These are phyloP conservation scores for Lanmaoa pseudosensibilis DNA, from an alignment of 768 basidiomycete species.

Conservation along the genomic window DNA sequence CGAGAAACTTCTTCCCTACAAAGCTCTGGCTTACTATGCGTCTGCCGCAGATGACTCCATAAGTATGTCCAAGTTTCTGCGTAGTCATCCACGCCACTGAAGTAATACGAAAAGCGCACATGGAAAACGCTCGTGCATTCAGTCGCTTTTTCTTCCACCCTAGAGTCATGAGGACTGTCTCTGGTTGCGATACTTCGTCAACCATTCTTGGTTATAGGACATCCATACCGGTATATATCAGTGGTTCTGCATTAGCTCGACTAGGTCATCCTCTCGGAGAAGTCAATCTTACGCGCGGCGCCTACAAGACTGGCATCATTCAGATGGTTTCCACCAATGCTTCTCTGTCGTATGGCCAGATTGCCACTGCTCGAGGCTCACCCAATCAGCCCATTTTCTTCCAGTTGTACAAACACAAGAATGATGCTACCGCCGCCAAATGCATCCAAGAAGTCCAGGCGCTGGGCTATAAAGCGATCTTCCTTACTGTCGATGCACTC, in stretches of 20 bases:
- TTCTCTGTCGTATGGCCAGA: constrained; percentile 62
- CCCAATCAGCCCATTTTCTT: constrained; percentile 70
- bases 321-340: constrained; percentile 86
- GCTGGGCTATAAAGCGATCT: constrained; percentile 84
- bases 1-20: constrained; percentile 65
- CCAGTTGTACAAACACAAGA: constrained; percentile 81
- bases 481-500: constrained; percentile 90
- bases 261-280: constrained; percentile 91
- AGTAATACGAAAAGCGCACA: constrained; percentile 42
- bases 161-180: constrained; percentile 71
- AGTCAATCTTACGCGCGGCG: constrained; percentile 74
- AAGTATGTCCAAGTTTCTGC: constrained; percentile 46
- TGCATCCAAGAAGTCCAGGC: constrained; percentile 69
- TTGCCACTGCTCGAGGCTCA: constrained; percentile 53
- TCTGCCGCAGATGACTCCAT: constrained; percentile 86
- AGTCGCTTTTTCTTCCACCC: constrained; percentile 84
- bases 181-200: constrained; percentile 66
- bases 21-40: constrained; percentile 80
- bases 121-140: constrained; percentile 80
- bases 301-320: constrained; percentile 63
- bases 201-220: constrained; percentile 70
- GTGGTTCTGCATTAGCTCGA: constrained; percentile 80
- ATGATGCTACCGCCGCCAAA: constrained; percentile 63
- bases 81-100: constrained; percentile 17
- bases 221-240: constrained; percentile 79